phyloP scores from a whole-genome alignment of 2,329 filamentous ascomycete species.

The Akanthomyces lecanii region DNA sequence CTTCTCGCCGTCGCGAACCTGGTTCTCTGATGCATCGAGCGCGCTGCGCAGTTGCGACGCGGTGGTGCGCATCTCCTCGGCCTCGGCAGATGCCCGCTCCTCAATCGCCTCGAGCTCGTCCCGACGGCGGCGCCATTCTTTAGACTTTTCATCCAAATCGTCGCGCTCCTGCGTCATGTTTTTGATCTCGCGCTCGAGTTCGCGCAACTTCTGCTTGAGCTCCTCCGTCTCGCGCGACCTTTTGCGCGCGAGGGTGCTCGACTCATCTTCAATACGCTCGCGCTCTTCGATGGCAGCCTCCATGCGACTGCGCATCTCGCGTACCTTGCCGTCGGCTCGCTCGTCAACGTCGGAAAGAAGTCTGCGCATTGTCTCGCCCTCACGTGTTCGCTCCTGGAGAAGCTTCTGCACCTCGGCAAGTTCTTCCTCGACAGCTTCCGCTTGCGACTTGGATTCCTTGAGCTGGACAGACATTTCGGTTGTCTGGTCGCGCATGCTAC shows the following conservation, averaged over 20 bases:
- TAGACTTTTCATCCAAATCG: slow-evolving; percentile 68
- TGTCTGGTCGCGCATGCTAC: slow-evolving; percentile 89
- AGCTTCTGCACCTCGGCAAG: slow-evolving; percentile 82
- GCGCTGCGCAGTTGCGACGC: slow-evolving; percentile 75
- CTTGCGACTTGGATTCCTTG: slow-evolving; percentile 78
- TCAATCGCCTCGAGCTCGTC: slow-evolving; percentile 72
- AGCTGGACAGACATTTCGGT: slow-evolving; percentile 85
- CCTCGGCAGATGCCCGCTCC: slow-evolving; percentile 66
- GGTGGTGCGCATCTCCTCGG: slow-evolving; percentile 68
- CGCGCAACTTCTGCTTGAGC: slow-evolving; percentile 70
- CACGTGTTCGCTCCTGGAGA: slow-evolving; percentile 80
- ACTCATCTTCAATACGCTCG: slow-evolving; percentile 88
- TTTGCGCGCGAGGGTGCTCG: slow-evolving; percentile 69
- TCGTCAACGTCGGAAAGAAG: slow-evolving; percentile 83
- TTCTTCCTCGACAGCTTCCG: slow-evolving; percentile 88
- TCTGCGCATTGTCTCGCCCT: slow-evolving; percentile 91
- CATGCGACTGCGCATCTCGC: slow-evolving; percentile 84
- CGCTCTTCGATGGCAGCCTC: slow-evolving; percentile 91
- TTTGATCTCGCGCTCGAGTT: slow-evolving; percentile 74
- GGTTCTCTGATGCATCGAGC: slow-evolving; percentile 81
- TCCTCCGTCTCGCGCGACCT: slow-evolving; percentile 84
- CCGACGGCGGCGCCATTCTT: slow-evolving; percentile 67
- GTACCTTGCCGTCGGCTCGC: slow-evolving; percentile 72
- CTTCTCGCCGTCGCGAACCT: slow-evolving; percentile 77
- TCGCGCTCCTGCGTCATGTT: slow-evolving; percentile 70